phyloP scores from a whole-genome alignment of 2,329 filamentous ascomycete species.

The Fusarium mundagurra region DNA sequence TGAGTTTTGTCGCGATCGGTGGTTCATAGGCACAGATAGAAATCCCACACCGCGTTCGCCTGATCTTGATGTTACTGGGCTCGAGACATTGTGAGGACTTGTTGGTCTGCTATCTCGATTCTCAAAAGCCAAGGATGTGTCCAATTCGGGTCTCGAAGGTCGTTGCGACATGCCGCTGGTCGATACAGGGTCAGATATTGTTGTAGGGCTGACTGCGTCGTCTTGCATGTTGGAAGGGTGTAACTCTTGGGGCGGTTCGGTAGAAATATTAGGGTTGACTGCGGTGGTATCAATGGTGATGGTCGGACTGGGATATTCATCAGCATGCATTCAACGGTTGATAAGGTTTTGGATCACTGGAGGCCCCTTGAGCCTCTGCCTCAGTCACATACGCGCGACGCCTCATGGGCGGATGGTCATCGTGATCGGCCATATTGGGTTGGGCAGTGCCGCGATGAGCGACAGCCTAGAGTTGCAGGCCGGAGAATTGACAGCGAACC shows the following conservation, averaged over 20 bases:
- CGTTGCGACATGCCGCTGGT: conserved; percentile 36
- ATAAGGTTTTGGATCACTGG: conserved; percentile 13
- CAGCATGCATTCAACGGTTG: conserved; percentile 26
- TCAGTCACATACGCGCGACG: conserved; percentile 40
- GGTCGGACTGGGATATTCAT: conserved; percentile 54
- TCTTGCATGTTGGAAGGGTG: conserved; percentile 49
- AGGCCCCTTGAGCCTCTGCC: conserved; percentile 21
- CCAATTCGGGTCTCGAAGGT: conserved; percentile 54
- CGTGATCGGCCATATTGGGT: conserved; percentile 36
- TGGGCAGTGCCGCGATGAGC: conserved; percentile 21
- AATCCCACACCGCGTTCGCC: conserved; percentile 63
- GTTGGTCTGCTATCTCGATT: conserved; percentile 73
- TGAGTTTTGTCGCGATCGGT: conserved; percentile 72
- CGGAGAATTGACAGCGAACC: conserved; percentile 6
- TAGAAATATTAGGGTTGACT: conserved; percentile 43
- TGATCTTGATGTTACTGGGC: conserved; percentile 58
- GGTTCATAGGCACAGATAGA: conserved; percentile 71
- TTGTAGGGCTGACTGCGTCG: conserved; percentile 53
- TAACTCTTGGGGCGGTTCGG: conserved; percentile 45
- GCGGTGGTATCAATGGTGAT: conserved; percentile 65
- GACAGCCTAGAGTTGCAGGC: conserved; percentile 15
- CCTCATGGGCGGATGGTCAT: conserved; percentile 40
- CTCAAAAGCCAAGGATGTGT: conserved; percentile 70
- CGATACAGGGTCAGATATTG: conserved; percentile 48
- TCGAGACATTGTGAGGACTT: conserved; percentile 78